Base-by-base conservation (phyloP, 768 basidiomycete species). In the Floccularia luteovirens region DNA sequence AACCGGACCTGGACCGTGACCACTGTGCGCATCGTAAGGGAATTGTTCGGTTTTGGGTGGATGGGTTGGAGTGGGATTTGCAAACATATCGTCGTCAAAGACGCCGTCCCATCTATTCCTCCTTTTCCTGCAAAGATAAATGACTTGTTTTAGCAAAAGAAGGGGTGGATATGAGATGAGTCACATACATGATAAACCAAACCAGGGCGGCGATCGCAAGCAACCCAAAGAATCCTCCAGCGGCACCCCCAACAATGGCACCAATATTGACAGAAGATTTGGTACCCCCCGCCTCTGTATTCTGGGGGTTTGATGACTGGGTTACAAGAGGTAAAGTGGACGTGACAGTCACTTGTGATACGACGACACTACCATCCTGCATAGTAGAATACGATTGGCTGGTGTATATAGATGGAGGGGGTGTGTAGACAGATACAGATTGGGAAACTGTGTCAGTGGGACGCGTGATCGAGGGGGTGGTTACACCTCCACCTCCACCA, bases 221-320 rank as follows among this genome's bases (percentile, higher is more conserved):
- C 25, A 75, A 51, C 16, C 71, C 74, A 43, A 77, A 58, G 50
- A 77, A 69, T 8, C 77, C 77, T 12, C 75, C 77, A 4, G 76
- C 52, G 5, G 66, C 67, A 24, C 77, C 73, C 11, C 76, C 77
- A 13, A 77, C 57, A 43, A 77, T 72, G 8, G 75, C 64, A 1
- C 57, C 71, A 3, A 75, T 39, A 36, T 66, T 48, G 5, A 56
- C 48, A 3, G 61, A 45, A 30, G 50, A 49, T 20, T 43, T 41
- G 14, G 36, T 38, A 33, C 44, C 46, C 16, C 35, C 38, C 25
- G 43, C 48, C 17, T 39, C 43, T 43, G 42, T 20, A 46, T 13
- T 14, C 42, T 45, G 25, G 43, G 49, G 19, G 45, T 48, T 39
- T 11, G 51, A 46, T 3, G 52, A 31, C 20, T 54, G 48, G 31